Evolutionary conservation across 2,329 filamentous ascomycete species (phyloP).

Genomic region (Epichloe sp.): DNA sequence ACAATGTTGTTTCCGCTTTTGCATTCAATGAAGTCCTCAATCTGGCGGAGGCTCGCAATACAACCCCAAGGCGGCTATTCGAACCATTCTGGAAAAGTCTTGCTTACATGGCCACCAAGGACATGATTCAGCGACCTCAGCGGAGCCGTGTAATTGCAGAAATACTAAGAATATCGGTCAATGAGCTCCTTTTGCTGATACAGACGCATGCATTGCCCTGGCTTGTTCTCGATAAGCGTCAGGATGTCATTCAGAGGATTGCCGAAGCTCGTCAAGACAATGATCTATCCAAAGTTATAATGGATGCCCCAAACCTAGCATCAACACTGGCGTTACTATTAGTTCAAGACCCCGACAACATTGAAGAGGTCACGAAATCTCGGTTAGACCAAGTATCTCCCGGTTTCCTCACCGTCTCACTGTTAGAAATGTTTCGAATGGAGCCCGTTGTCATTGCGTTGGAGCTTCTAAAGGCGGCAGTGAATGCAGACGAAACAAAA

Average conservation of each 20-base stretch:
- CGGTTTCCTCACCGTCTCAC: slow-evolving; percentile 51
- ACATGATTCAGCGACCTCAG: slow-evolving; percentile 68
- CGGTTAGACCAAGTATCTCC: slow-evolving; percentile 56
- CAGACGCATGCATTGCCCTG: slow-evolving; percentile 77
- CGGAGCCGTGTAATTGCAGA: slow-evolving; percentile 71
- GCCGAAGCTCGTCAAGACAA: slow-evolving; percentile 61
- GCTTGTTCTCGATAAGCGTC: slow-evolving; percentile 65
- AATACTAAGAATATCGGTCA: slow-evolving; percentile 61
- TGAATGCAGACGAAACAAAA: slow-evolving; percentile 47
- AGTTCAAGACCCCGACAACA: slow-evolving; percentile 40
- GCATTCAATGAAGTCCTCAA: slow-evolving; percentile 73
- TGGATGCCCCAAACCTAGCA: slow-evolving; percentile 44
- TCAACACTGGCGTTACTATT: slow-evolving; percentile 47
- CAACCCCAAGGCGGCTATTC: slow-evolving; percentile 56
- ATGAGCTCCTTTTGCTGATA: slow-evolving; percentile 60
- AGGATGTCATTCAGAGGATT: slow-evolving; percentile 68
- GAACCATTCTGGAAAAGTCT: slow-evolving; percentile 82
- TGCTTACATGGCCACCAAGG: slow-evolving; percentile 70
- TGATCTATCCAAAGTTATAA: slow-evolving; percentile 42
- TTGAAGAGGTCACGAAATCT: slow-evolving; percentile 54
- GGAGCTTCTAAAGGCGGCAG: slow-evolving; percentile 69
- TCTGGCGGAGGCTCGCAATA: slow-evolving; percentile 51
- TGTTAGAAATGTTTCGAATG: slow-evolving; percentile 57
- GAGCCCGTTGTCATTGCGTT: slow-evolving; percentile 66
- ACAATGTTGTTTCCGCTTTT: slow-evolving; percentile 64